A percentile compares a stretch with the other conserved stretches of the same genome.
Conservation (phyloP, 2,329 filamentous ascomycete species). For the Ophiocordyceps unilateralis region DNA sequence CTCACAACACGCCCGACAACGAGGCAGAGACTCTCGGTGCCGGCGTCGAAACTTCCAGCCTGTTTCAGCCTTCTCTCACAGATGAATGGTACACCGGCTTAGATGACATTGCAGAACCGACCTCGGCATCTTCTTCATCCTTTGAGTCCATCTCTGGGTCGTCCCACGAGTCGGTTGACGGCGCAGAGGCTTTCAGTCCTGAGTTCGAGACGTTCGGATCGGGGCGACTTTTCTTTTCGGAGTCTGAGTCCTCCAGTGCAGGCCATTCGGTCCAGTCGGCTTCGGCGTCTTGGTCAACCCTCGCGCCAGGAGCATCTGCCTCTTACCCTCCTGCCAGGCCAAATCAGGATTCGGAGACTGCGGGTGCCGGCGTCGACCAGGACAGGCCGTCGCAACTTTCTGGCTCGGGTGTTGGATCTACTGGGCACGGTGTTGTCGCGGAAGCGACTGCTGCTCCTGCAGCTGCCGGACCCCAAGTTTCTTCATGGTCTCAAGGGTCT, state of each 20-base stretch:
- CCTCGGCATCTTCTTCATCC: not conserved
- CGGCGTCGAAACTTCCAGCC: not conserved
- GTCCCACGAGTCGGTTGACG: not conserved
- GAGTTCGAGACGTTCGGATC: not conserved
- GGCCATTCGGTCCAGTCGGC: not conserved
- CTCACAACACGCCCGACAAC: not conserved
- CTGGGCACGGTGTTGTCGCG: no score
- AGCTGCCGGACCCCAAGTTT: no score
- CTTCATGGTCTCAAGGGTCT: no score
- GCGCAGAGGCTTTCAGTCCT: not conserved
- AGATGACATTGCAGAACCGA: not conserved
- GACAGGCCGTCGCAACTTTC: no score
- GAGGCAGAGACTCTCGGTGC: not conserved
- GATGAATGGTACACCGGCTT: not conserved
- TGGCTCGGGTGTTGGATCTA: no score
- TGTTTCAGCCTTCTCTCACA: not conserved
- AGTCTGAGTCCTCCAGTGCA: not conserved
- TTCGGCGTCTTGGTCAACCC: no score
- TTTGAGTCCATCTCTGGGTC: not conserved
- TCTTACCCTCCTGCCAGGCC: no score
- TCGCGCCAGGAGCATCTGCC: no score
- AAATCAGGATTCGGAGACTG: no score
- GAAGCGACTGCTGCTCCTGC: no score
- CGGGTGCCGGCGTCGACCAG: no score
- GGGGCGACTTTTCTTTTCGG: not conserved